These are phyloP conservation scores for Linderniella brevidens DNA, from an alignment of 257 asterid genomes.

Conservation along the genomic window DNA sequence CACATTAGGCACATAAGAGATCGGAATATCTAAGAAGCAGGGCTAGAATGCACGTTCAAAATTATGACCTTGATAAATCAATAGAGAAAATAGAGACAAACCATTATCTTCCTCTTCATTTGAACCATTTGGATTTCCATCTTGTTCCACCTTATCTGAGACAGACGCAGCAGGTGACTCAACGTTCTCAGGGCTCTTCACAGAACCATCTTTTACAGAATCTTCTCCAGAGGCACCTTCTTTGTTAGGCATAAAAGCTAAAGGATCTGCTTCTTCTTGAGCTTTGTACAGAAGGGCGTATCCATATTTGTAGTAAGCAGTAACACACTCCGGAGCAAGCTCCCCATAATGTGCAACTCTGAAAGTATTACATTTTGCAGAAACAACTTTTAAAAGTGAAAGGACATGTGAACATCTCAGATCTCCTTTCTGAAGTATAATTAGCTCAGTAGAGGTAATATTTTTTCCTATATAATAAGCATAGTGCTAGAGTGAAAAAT, in stretches of 20 bases:
- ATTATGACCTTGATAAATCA: neutral
- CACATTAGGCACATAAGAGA: too few species aligned
- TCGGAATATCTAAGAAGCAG: too few species aligned
- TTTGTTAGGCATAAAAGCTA: constrained; percentile 63
- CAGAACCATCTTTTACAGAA: constrained; percentile 36
- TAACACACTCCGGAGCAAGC: constrained; percentile 75
- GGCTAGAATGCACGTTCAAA: neutral
- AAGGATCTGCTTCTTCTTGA: constrained; percentile 86
- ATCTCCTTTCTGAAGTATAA: too few species aligned
- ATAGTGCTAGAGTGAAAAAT: too few species aligned
- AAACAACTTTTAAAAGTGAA: too few species aligned
- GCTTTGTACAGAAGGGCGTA: constrained; percentile 62
- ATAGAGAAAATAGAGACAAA: constrained; percentile 13
- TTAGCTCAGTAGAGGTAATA: too few species aligned
- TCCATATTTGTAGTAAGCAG: constrained; percentile 75
- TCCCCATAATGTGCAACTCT: constrained; percentile 87
- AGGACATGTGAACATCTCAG: too few species aligned
- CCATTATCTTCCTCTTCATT: constrained; percentile 21
- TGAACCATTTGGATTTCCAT: constrained; percentile 21
- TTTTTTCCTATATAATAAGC: too few species aligned
- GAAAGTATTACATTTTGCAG: neutral
- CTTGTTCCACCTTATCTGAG: constrained; percentile 16
- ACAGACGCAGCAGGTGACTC: constrained; percentile 47
- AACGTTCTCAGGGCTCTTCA: constrained; percentile 28
- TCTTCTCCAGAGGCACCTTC: constrained; percentile 38